phyloP scores from a whole-genome alignment of 345 rosid species.

The Odontarrhena argentea region DNA sequence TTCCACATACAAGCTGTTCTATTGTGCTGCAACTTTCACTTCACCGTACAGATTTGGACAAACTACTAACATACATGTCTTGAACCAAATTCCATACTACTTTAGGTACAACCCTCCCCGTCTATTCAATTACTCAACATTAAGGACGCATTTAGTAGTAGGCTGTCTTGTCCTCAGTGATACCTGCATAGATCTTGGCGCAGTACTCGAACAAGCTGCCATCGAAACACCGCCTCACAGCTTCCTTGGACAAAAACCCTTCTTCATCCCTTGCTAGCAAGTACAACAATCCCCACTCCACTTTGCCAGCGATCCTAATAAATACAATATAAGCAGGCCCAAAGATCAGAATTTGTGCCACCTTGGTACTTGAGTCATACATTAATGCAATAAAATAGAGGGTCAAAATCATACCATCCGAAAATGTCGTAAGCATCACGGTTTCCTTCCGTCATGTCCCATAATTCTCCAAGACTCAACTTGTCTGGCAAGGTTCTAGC shows the following conservation, averaged over 20 bases:
- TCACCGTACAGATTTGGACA: slow-evolving; percentile 15
- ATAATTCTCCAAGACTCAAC: slow-evolving; percentile 61
- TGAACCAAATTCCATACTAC: slow-evolving; percentile 3
- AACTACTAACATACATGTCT: slow-evolving; percentile 11
- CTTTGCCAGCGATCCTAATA: slow-evolving; percentile 57
- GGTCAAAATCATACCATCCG: slow-evolving; percentile 54
- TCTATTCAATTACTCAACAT: slow-evolving; percentile 1
- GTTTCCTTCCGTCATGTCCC: slow-evolving; percentile 82
- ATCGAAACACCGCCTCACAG: slow-evolving; percentile 67
- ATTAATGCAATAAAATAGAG: not conserved
- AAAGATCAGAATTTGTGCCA: not conserved
- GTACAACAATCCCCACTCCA: slow-evolving; percentile 70
- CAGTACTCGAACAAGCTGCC: slow-evolving; percentile 86
- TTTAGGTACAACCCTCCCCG: not conserved
- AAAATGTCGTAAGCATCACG: slow-evolving; percentile 58
- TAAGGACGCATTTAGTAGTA: slow-evolving; percentile 28
- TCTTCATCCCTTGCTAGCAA: slow-evolving; percentile 77
- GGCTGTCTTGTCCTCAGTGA: slow-evolving; percentile 42
- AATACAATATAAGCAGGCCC: not conserved
- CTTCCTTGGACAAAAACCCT: slow-evolving; percentile 81
- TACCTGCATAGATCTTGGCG: slow-evolving; percentile 51
- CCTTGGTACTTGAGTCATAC: not conserved
- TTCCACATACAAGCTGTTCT: slow-evolving; percentile 4
- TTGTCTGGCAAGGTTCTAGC: slow-evolving; percentile 69
- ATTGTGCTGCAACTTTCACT: slow-evolving; percentile 5